These are phyloP conservation scores for Microcyclospora tardicrescens DNA, from an alignment of 2,329 filamentous ascomycete species.

Conservation along the genomic window DNA sequence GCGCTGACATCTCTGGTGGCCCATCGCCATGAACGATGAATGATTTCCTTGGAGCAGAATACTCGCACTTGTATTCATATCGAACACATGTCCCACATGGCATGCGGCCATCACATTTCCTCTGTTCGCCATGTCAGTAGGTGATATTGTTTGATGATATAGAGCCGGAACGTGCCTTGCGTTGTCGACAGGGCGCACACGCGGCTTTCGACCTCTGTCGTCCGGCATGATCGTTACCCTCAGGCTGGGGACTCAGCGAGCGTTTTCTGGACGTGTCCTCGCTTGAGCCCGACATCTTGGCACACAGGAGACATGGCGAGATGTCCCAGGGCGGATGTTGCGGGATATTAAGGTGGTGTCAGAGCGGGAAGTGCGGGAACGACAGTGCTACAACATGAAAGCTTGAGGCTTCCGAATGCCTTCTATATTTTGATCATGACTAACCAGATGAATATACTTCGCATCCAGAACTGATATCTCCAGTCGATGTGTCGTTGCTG, in stretches of 20 bases:
- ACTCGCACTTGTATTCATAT: slow-evolving; percentile 25
- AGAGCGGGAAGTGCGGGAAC: too few species aligned
- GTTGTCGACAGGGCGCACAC: slow-evolving; percentile 20
- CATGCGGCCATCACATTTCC: slow-evolving; percentile 16
- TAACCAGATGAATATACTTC: too few species aligned
- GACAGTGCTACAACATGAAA: too few species aligned
- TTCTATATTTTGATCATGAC: too few species aligned
- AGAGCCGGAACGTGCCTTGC: slow-evolving; percentile 11
- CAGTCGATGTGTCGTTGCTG: too few species aligned
- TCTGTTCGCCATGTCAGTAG: slow-evolving; percentile 1
- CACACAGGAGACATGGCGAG: slow-evolving; percentile 1
- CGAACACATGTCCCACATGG: slow-evolving; percentile 23
- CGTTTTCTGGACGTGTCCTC: slow-evolving; percentile 7
- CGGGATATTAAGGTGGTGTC: too few species aligned
- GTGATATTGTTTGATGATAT: background rate
- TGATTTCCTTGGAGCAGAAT: slow-evolving; percentile 16
- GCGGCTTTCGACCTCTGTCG: slow-evolving; percentile 22
- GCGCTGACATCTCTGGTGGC: slow-evolving; percentile 12
- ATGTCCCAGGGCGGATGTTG: too few species aligned
- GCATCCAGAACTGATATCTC: too few species aligned
- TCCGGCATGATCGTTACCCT: slow-evolving; percentile 12
- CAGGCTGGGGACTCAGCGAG: slow-evolving; percentile 12
- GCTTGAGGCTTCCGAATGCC: too few species aligned
- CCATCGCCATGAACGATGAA: slow-evolving; percentile 12
- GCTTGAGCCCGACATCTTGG: slow-evolving; percentile 2